phyloP scores from a whole-genome alignment of 768 basidiomycete genomes.

The Harrya chromipes region DNA sequence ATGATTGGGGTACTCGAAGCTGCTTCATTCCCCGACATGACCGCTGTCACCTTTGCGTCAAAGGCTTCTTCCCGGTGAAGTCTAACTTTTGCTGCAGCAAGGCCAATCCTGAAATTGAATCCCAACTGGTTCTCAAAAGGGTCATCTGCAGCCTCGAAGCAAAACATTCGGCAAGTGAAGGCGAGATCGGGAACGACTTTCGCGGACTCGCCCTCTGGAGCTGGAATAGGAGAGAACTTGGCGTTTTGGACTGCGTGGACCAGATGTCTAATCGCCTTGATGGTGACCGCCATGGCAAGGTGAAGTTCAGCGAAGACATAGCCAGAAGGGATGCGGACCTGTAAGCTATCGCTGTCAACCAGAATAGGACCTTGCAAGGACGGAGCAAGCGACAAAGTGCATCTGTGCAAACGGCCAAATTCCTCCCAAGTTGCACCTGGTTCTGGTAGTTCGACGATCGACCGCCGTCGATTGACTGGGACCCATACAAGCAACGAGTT shows the following conservation, averaged over 20 bases:
- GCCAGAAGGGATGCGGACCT: constrained; percentile 76
- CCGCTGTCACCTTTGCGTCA: constrained; percentile 68
- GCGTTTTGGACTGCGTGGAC: constrained; percentile 50
- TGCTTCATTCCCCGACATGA: constrained; percentile 34
- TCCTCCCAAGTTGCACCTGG: constrained; percentile 67
- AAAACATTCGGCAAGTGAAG: constrained; percentile 57
- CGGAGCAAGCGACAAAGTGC: constrained; percentile 40
- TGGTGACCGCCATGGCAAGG: constrained; percentile 60
- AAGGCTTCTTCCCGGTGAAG: constrained; percentile 80
- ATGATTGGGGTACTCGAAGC: constrained; percentile 34
- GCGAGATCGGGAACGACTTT: constrained; percentile 66
- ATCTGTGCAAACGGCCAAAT: constrained; percentile 54
- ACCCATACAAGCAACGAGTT: constrained; percentile 55
- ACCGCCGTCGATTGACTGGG: constrained; percentile 40
- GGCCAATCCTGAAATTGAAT: constrained; percentile 69
- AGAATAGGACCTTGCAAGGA: constrained; percentile 39
- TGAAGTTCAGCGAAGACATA: constrained; percentile 76
- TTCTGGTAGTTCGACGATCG: constrained; percentile 28
- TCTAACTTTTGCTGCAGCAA: constrained; percentile 66
- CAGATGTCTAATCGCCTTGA: constrained; percentile 77
- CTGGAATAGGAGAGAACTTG: constrained; percentile 50
- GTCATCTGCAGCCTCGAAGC: constrained; percentile 80
- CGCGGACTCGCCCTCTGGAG: constrained; percentile 67
- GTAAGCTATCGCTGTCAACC: constrained; percentile 59
- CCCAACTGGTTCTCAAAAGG: constrained; percentile 76